Conservation (phyloP, 768 basidiomycete species). For the Leccinum rimulosum region DNA sequence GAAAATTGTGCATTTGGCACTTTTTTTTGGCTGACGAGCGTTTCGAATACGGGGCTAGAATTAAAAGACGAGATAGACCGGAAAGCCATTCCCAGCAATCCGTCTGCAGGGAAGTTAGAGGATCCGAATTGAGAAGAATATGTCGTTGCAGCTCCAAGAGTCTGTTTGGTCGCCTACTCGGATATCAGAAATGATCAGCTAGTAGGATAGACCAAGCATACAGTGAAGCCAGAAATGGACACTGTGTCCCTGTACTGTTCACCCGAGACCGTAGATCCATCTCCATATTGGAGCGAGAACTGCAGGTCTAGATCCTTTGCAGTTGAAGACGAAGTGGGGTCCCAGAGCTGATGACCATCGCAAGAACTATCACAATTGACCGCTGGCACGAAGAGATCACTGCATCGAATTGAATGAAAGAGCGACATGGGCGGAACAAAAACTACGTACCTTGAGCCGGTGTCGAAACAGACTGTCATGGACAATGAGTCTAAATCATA, state of each 20-base stretch:
- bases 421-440: not conserved
- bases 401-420: slow-evolving; percentile 7
- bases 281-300: not conserved
- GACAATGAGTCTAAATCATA: not conserved
- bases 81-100: slow-evolving; percentile 40
- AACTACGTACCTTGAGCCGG: slow-evolving; percentile 18
- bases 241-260: slow-evolving; percentile 8
- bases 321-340: slow-evolving; percentile 19
- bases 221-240: slow-evolving; percentile 7
- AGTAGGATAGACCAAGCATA: not conserved
- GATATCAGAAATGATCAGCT: not conserved
- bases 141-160: slow-evolving; percentile 3
- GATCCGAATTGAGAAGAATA: not conserved
- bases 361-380: slow-evolving; percentile 24
- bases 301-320: not conserved
- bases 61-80: slow-evolving; percentile 34
- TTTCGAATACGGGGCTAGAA: slow-evolving; percentile 37
- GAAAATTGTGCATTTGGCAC: slow-evolving; percentile 39
- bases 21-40: slow-evolving; percentile 36
- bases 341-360: slow-evolving; percentile 29
- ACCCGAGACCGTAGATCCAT: not conserved
- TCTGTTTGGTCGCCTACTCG: slow-evolving; percentile 8
- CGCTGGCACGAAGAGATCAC: slow-evolving; percentile 28
- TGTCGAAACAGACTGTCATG: slow-evolving; percentile 22
- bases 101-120: slow-evolving; percentile 12